Evolutionary conservation across 345 rosid species (phyloP).

Genomic region (Citrus mangshanensis): DNA sequence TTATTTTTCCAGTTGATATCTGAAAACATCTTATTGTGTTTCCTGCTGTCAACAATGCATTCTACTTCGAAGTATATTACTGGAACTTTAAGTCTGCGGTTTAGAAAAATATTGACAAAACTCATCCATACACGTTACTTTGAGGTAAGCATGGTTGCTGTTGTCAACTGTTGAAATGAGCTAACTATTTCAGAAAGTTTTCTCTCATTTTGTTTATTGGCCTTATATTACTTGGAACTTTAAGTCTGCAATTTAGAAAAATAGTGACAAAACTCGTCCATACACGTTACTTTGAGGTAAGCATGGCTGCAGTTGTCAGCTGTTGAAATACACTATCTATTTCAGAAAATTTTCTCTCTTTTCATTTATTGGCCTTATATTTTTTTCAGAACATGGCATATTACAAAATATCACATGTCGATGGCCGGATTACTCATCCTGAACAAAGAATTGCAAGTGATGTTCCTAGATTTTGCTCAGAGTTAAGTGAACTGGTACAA

Average conservation of each 20-base stretch:
- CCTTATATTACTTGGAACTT: conserved; percentile 71
- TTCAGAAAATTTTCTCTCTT: conserved; percentile 1
- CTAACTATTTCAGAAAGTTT: not conserved
- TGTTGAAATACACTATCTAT: not conserved
- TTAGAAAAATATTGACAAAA: conserved; percentile 88
- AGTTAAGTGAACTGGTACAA: conserved; percentile 88
- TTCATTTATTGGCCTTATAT: conserved; percentile 14
- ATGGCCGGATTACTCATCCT: conserved; percentile 86
- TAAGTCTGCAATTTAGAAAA: conserved; percentile 85
- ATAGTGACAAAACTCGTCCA: conserved; percentile 55
- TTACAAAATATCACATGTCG: conserved; percentile 96
- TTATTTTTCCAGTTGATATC: conserved; percentile 78
- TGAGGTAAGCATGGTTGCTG: conserved; percentile 47
- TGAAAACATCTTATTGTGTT: conserved; percentile 87
- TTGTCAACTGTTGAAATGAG: not conserved
- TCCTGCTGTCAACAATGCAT: conserved; percentile 76
- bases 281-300: conserved; percentile 69
- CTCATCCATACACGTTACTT: conserved; percentile 85
- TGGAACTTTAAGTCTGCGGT: conserved; percentile 79
- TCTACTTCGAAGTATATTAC: conserved; percentile 88
- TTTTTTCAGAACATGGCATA: conserved; percentile 90
- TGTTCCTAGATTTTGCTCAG: conserved; percentile 90
- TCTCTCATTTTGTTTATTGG: not conserved
- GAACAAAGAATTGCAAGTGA: conserved; percentile 98
- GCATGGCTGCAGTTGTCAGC: not conserved